Percentiles rank a stretch among this genome's conserved stretches.
Conservation (phyloP, 2,329 filamentous ascomycete genomes). For the Exophiala lecanii-corni region DNA sequence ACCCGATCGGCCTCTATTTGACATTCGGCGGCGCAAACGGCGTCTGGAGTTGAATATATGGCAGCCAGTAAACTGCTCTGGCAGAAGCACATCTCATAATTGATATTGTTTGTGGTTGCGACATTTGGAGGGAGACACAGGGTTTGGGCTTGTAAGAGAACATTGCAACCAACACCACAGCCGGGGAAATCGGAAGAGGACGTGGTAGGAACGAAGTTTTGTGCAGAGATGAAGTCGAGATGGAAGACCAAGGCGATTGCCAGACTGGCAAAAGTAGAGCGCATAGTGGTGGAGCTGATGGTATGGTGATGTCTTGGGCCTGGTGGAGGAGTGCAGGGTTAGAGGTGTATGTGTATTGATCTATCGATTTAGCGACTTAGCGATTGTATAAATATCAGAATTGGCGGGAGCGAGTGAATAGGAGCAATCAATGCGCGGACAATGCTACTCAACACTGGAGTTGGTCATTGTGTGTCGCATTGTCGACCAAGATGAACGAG, state of each 20-base stretch:
- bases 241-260: constrained; percentile 26
- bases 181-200: constrained; percentile 51
- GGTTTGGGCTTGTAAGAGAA: constrained; percentile 65
- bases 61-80: constrained; percentile 54
- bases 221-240: constrained; percentile 24
- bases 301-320: no score
- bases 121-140: constrained; percentile 61
- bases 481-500: not conserved
- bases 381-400: no score
- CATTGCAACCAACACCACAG: constrained; percentile 57
- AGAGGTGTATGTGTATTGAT: no score
- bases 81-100: constrained; percentile 72
- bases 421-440: not conserved
- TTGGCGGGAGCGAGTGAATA: not conserved
- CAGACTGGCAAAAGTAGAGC: constrained; percentile 14
- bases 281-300: constrained; percentile 14
- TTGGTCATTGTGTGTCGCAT: not conserved
- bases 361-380: no score
- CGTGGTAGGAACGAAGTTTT: constrained; percentile 34
- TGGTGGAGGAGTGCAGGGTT: no score
- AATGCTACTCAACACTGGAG: not conserved
- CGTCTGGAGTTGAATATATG: constrained; percentile 53
- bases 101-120: constrained; percentile 44
- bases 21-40: constrained; percentile 61
- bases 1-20: constrained; percentile 47